phyloP scores from a whole-genome alignment of 2,329 filamentous ascomycete species.

The Penicillium sp. region DNA sequence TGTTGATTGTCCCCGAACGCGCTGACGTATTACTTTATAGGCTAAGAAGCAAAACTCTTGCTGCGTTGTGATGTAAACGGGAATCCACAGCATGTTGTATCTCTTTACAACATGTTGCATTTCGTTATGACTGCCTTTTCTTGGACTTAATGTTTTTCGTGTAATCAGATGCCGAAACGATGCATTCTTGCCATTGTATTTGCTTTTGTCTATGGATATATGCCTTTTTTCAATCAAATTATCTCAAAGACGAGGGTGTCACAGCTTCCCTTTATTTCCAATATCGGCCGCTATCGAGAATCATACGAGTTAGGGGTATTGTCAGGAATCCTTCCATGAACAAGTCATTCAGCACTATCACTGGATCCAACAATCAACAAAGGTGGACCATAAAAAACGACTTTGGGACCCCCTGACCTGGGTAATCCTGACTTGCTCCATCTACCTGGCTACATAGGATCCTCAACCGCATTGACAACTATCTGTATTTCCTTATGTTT shows the following conservation, averaged over 20 bases:
- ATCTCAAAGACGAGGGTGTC: background rate
- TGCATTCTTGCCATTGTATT: slow-evolving; percentile 7
- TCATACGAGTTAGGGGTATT: too few species aligned
- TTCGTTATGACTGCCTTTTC: slow-evolving; percentile 1
- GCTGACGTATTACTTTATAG: slow-evolving; percentile 37
- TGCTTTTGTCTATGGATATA: background rate
- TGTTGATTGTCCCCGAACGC: background rate
- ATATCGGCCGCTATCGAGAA: too few species aligned
- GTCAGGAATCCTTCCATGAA: too few species aligned
- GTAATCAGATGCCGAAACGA: slow-evolving; percentile 15
- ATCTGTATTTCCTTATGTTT: too few species aligned
- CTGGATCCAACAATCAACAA: too few species aligned
- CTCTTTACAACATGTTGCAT: background rate
- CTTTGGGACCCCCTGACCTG: too few species aligned
- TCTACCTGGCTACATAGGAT: too few species aligned
- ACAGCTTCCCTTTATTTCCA: too few species aligned
- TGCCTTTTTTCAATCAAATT: background rate
- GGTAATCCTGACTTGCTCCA: too few species aligned
- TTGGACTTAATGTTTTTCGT: slow-evolving; percentile 15
- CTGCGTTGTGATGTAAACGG: slow-evolving; percentile 63
- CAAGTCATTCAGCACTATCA: too few species aligned
- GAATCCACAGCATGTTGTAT: background rate
- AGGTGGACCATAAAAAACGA: too few species aligned
- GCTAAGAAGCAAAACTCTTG: slow-evolving; percentile 81
- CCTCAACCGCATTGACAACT: too few species aligned